Base-by-base conservation (phyloP, 768 basidiomycete genomes). In the Lyophyllum semitale region DNA sequence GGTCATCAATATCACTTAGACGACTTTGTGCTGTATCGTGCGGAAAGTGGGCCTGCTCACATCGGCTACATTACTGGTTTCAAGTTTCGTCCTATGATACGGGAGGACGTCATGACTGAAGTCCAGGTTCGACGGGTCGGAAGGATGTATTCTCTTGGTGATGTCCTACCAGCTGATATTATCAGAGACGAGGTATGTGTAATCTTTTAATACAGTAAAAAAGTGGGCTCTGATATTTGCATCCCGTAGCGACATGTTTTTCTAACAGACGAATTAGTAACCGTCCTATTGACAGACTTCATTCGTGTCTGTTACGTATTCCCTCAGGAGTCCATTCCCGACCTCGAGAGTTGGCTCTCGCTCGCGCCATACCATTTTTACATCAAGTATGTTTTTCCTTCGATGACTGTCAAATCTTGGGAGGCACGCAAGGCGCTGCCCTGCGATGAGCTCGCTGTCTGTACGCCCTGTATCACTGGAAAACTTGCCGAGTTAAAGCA, bases 291-390 rank as follows among this genome's bases (percentile, higher is more conserved):
- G 30, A 52, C 66, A 4, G 66, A 76, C 9, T 65, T 91, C 12
- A 68, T 88, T 22, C 71, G 71, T 2, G 69, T 78, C 0, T 81
- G 84, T 54, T 77, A 71, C 42, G 85, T 83, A 23, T 69, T 80
- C 11, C 71, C 79, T 11, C 64, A 68, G 9, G 59, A 63, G 18
- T 59, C 65, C 37, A 45, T 67, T 23, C 53, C 57, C 13, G 63
- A 61, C 22, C 54, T 81, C 26, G 65, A 76, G 29, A 61, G 68
- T 0, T 85, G 85, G 85, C 64, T 86, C 3, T 60, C 72, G 12
- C 61, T 76, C 22, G 85, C 85, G 1, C 77, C 83, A 0, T 67
- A 77, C 25, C 83, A 84, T 53, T 91, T 88, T 66, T 89, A 80
- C 52, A 64, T 81, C 53, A 63, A 66, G n/a, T 87, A 82, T 57